Evolutionary conservation across 164 flowering plant species (phyloP).

Genomic region (Nymphaea colorata): DNA sequence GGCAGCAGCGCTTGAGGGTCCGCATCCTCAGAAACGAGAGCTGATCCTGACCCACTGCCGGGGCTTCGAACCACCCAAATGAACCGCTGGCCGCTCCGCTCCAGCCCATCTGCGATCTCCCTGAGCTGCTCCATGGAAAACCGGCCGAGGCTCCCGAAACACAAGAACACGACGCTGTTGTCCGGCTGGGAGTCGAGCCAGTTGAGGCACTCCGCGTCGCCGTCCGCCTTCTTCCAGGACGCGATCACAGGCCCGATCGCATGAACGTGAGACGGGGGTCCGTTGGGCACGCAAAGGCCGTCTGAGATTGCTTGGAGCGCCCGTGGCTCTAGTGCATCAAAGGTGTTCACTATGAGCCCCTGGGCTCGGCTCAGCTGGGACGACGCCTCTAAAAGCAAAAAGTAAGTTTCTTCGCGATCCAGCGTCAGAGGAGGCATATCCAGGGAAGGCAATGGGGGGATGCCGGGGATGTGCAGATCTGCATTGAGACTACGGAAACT

Average conservation of each 20-base stretch:
- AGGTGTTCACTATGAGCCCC: constrained; percentile 25
- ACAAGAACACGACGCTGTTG: no score
- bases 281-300: background rate
- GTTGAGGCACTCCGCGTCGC: no score
- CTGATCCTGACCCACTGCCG: constrained; percentile 3
- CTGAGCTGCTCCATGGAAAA: no score
- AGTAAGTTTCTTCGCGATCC: constrained; percentile 9
- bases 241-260: no score
- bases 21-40: constrained; percentile 11
- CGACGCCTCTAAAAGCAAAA: background rate
- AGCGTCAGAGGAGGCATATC: constrained; percentile 10
- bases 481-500: constrained; percentile 5
- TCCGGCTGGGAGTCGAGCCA: no score
- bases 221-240: no score
- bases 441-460: constrained; percentile 11
- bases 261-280: no score
- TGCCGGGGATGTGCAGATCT: constrained; percentile 12
- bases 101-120: no score
- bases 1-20: constrained; percentile 20
- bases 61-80: constrained; percentile 38
- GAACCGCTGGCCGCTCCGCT: no score
- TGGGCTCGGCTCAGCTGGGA: background rate
- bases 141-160: no score
- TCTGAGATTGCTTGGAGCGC: constrained; percentile 9
- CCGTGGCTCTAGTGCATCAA: constrained; percentile 14